phyloP scores from a whole-genome alignment of 179 eudicot genomes.

The Silene noctiflora region DNA sequence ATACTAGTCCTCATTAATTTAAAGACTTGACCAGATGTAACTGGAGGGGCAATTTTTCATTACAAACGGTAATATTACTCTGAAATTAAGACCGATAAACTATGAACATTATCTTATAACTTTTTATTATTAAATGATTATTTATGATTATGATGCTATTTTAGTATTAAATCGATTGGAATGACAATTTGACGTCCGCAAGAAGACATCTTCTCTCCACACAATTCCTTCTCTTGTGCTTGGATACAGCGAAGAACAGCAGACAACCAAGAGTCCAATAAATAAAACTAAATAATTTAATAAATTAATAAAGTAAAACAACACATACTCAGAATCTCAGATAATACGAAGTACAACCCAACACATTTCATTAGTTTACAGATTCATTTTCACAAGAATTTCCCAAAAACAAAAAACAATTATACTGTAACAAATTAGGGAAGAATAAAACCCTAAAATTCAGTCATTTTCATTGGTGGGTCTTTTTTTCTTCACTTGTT shows the following conservation, averaged over 20 bases:
- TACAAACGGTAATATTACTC: too few species aligned
- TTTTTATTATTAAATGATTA: background rate
- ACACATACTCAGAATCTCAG: conserved; percentile 15
- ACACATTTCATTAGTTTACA: conserved; percentile 17
- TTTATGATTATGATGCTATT: too few species aligned
- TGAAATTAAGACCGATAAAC: too few species aligned
- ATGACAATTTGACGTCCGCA: conserved; percentile 81
- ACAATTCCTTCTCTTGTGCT: conserved; percentile 18
- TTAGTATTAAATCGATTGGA: conserved; percentile 53
- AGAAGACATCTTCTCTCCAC: conserved; percentile 32
- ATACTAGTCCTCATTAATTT: too few species aligned
- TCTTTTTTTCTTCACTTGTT: background rate
- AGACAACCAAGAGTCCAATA: conserved; percentile 20
- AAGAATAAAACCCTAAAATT: conserved; percentile 10
- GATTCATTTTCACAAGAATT: conserved; percentile 21
- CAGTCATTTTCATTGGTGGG: conserved; percentile 31
- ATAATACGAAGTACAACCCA: conserved; percentile 9
- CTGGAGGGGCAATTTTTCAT: too few species aligned
- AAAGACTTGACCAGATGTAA: too few species aligned
- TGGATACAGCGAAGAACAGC: conserved; percentile 38
- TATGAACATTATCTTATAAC: too few species aligned
- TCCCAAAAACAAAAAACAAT: background rate
- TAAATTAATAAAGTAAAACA: background rate
- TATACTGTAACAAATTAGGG: background rate
- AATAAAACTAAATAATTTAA: background rate